These are phyloP conservation scores for Zygosaccharomyces bisporus DNA, from an alignment of 805 yeast species.

Conservation along the genomic window DNA sequence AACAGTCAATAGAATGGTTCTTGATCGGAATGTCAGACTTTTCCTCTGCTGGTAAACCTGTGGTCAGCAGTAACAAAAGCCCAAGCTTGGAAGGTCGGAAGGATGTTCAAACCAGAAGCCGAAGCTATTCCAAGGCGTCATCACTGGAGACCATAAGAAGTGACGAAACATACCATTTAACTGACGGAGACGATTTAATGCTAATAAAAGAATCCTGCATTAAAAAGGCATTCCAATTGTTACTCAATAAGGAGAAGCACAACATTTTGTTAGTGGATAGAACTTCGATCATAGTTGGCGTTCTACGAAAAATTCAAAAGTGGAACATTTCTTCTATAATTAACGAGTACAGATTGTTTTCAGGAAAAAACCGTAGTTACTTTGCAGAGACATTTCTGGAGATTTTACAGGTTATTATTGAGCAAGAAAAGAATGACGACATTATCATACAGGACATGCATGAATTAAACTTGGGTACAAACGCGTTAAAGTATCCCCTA, in stretches of 20 bases:
- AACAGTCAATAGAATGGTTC: constrained; percentile 48
- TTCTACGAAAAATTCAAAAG: constrained; percentile 75
- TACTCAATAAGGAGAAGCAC: constrained; percentile 58
- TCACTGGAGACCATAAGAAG: constrained; percentile 2
- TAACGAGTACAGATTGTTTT: constrained; percentile 76
- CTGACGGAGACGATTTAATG: constrained; percentile 65
- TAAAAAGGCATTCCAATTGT: constrained; percentile 58
- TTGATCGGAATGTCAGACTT: constrained; percentile 36
- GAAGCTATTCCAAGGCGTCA: constrained; percentile 5
- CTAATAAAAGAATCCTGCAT: constrained; percentile 63
- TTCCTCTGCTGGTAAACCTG: constrained; percentile 22
- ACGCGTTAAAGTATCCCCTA: neutral
- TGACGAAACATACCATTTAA: constrained; percentile 22
- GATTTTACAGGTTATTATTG: constrained; percentile 46
- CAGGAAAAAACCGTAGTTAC: constrained; percentile 70
- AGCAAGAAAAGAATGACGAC: constrained; percentile 27
- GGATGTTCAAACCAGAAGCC: constrained; percentile 21
- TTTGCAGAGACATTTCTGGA: constrained; percentile 81
- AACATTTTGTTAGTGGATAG: constrained; percentile 76
- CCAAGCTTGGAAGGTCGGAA: constrained; percentile 19
- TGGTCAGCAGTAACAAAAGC: constrained; percentile 6
- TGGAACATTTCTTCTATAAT: constrained; percentile 86
- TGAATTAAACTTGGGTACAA: constrained; percentile 4
- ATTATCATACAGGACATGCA: constrained; percentile 11
- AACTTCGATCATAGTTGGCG: constrained; percentile 74